Evolutionary conservation across 257 asterid species (phyloP).

Genomic region (Scutellaria galericulata): DNA sequence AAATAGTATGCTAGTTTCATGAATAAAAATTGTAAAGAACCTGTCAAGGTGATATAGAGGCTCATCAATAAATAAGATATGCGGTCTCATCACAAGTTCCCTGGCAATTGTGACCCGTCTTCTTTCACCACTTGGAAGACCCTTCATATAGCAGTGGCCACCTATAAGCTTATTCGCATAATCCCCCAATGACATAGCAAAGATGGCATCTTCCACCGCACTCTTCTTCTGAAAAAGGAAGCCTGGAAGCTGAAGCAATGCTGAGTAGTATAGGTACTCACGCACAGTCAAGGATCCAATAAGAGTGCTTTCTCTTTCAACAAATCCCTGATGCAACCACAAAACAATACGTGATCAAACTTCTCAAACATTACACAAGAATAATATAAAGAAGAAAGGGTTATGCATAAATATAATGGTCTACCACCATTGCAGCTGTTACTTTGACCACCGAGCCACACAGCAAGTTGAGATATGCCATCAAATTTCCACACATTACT

Average conservation of each 20-base stretch:
- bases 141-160: constrained; percentile 91
- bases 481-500: constrained; percentile 5
- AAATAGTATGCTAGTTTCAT: constrained; percentile 13
- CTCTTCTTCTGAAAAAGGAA: constrained; percentile 72
- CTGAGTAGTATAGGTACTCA: constrained; percentile 98
- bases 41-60: constrained; percentile 99
- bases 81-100: constrained; percentile 97
- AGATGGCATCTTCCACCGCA: constrained; percentile 89
- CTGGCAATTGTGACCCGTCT: constrained; percentile 94
- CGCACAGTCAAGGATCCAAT: constrained; percentile 97
- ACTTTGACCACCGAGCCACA: constrained; percentile 13
- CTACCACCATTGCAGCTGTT: neutral
- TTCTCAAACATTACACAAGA: neutral
- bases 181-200: constrained; percentile 93
- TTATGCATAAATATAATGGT: neutral
- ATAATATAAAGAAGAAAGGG: constrained; percentile 9
- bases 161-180: constrained; percentile 93
- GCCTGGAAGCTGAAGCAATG: constrained; percentile 96
- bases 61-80: constrained; percentile 86
- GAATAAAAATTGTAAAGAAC: constrained; percentile 40
- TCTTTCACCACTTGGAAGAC: constrained; percentile 93
- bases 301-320: constrained; percentile 86
- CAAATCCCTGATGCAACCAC: constrained; percentile 71
- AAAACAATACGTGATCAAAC: constrained; percentile 35
- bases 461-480: neutral